phyloP scores from a whole-genome alignment of 1,284 basidiomycete genomes.

The Cryptococcus floricola region DNA sequence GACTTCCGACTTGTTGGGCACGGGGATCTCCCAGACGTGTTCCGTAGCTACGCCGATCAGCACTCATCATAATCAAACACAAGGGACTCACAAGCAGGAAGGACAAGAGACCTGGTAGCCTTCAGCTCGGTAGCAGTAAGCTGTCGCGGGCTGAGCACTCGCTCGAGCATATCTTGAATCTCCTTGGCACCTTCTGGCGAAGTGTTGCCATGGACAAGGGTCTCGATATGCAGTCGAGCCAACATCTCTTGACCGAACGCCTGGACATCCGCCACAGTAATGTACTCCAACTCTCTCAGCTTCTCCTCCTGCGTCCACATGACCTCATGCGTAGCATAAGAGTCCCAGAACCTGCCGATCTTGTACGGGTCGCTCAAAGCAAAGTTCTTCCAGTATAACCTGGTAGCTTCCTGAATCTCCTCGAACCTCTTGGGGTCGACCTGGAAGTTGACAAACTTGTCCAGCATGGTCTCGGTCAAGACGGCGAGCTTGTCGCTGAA shows the following conservation, averaged over 20 bases:
- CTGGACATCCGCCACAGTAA: conserved; percentile 70
- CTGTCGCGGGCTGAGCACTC: conserved; percentile 60
- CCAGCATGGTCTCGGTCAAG: conserved; percentile 70
- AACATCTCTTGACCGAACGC: conserved; percentile 64
- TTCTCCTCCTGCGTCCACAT: conserved; percentile 80
- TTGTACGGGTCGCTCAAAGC: conserved; percentile 78
- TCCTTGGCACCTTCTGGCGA: conserved; percentile 73
- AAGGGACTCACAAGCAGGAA: conserved; percentile 59
- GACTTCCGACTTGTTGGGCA: conserved; percentile 81
- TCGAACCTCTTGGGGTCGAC: conserved; percentile 70
- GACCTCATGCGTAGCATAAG: conserved; percentile 65
- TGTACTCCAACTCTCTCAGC: conserved; percentile 65
- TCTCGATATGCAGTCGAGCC: conserved; percentile 66
- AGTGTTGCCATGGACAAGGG: conserved; percentile 82
- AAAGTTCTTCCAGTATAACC: conserved; percentile 69
- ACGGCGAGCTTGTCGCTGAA: conserved; percentile 93
- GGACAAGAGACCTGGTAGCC: conserved; percentile 61
- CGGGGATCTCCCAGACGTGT: conserved; percentile 62
- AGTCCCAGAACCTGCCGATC: conserved; percentile 73
- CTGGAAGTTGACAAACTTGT: conserved; percentile 65
- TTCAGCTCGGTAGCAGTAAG: conserved; percentile 58
- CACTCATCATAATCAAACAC: background rate
- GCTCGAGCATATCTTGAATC: conserved; percentile 69
- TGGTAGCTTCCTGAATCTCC: conserved; percentile 72
- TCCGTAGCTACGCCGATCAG: conserved; percentile 58